Conservation (phyloP, 805 yeast species). For the Teunomyces panamensis region DNA sequence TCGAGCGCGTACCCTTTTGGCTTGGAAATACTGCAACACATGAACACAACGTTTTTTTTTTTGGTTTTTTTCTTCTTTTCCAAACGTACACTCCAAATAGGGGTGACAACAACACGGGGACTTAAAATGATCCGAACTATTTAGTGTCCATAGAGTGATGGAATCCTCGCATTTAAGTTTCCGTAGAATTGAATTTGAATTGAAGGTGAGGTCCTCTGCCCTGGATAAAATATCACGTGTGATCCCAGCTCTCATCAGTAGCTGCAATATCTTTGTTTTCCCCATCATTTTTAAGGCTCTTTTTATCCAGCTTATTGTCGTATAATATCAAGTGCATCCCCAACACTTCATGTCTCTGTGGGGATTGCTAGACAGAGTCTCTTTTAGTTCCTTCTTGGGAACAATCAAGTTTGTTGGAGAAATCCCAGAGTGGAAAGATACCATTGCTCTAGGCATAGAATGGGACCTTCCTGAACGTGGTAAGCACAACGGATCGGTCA, state of each 20-base stretch:
- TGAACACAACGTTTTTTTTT: neutral
- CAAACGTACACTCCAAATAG: too few relatives aligned
- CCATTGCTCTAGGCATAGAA: constrained; percentile 69
- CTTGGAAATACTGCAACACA: neutral
- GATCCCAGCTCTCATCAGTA: neutral
- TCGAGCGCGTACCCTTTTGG: neutral
- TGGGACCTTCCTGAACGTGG: constrained; percentile 79
- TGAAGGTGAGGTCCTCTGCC: too few relatives aligned
- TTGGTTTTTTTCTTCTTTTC: too few relatives aligned
- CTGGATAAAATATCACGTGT: neutral
- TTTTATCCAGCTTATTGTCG: neutral
- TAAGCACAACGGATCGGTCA: constrained; percentile 62
- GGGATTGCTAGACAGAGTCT: constrained; percentile 3
- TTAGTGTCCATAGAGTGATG: too few relatives aligned
- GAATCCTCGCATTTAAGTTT: too few relatives aligned
- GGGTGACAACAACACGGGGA: too few relatives aligned
- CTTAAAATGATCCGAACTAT: too few relatives aligned
- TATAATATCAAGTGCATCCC: neutral
- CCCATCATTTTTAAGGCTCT: too few relatives aligned
- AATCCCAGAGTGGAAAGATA: constrained; percentile 39
- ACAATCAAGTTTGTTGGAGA: constrained; percentile 63
- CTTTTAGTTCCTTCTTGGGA: constrained; percentile 37
- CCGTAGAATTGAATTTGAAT: too few relatives aligned
- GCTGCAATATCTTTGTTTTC: too few relatives aligned
- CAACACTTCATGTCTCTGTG: neutral